Percentiles rank a stretch among this genome's conserved stretches.
phyloP scores from a whole-genome alignment of 257 asterid species.

The Mitragyna speciosa region DNA sequence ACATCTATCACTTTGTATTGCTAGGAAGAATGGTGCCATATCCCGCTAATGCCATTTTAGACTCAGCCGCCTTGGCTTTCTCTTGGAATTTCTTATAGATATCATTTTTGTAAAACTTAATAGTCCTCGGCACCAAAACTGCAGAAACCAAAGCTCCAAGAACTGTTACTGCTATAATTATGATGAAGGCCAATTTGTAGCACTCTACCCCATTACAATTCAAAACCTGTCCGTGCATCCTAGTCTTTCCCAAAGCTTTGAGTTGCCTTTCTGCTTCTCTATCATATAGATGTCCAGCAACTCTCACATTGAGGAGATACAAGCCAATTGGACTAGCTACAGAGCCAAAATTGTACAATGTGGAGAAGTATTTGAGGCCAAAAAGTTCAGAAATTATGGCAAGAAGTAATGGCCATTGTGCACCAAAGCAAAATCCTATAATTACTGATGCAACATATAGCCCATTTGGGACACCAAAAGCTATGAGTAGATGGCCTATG shows the following conservation, averaged over 20 bases:
- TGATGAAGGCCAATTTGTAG: constrained; percentile 55
- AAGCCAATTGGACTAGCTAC: constrained; percentile 81
- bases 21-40: constrained; percentile 17
- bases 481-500: constrained; percentile 66
- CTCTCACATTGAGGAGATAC: constrained; percentile 56
- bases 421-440: constrained; percentile 83
- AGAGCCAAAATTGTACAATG: constrained; percentile 68
- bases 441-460: constrained; percentile 69
- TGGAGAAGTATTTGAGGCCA: constrained; percentile 77
- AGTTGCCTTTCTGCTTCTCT: constrained; percentile 65
- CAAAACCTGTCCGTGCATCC: constrained; percentile 50
- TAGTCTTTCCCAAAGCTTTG: constrained; percentile 25
- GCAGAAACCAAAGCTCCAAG: constrained; percentile 63
- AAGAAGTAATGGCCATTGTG: constrained; percentile 78
- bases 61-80: constrained; percentile 34
- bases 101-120: constrained; percentile 68
- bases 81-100: constrained; percentile 63
- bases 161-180: constrained; percentile 56
- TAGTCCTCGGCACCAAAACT: constrained; percentile 58
- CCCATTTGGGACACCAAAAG: constrained; percentile 57
- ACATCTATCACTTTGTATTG: background rate
- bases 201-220: constrained; percentile 62
- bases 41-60: constrained; percentile 26
- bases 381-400: constrained; percentile 80
- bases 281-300: constrained; percentile 64